A percentile compares a stretch with the other conserved stretches of the same genome.
phyloP scores from a whole-genome alignment of 2,329 filamentous ascomycete genomes.

The Exophiala alcalophila region DNA sequence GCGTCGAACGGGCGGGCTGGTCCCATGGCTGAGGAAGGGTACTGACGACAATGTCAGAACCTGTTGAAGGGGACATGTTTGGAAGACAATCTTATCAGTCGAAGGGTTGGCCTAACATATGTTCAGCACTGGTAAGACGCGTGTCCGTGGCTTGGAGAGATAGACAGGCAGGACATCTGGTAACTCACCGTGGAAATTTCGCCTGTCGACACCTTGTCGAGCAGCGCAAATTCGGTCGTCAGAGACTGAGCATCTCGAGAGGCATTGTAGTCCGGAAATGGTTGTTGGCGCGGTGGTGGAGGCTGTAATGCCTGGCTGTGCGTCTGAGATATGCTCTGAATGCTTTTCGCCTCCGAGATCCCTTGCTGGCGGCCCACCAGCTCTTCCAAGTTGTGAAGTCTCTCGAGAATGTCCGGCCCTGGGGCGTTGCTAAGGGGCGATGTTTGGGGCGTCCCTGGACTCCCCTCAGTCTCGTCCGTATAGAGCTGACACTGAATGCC shows the following conservation, averaged over 20 bases:
- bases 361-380: neutral
- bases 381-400: neutral
- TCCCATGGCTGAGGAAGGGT: neutral
- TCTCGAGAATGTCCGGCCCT: neutral
- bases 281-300: too few species aligned
- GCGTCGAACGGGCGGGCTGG: slow-evolving; percentile 29
- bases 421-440: neutral
- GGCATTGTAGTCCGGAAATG: too few species aligned
- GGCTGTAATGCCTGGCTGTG: too few species aligned
- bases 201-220: neutral
- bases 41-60: neutral
- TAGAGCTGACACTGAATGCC: slow-evolving; percentile 1
- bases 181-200: neutral
- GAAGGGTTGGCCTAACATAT: neutral
- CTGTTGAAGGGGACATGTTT: neutral
- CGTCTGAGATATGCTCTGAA: neutral
- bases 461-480: neutral
- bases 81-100: neutral
- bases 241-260: too few species aligned
- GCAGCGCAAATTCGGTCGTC: neutral
- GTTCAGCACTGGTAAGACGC: neutral
- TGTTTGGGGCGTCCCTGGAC: neutral
- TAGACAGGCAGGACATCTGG: too few species aligned
- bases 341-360: neutral
- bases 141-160: neutral